phyloP scores from a whole-genome alignment of 2,329 filamentous ascomycete species.

The Penicillium occitanis region DNA sequence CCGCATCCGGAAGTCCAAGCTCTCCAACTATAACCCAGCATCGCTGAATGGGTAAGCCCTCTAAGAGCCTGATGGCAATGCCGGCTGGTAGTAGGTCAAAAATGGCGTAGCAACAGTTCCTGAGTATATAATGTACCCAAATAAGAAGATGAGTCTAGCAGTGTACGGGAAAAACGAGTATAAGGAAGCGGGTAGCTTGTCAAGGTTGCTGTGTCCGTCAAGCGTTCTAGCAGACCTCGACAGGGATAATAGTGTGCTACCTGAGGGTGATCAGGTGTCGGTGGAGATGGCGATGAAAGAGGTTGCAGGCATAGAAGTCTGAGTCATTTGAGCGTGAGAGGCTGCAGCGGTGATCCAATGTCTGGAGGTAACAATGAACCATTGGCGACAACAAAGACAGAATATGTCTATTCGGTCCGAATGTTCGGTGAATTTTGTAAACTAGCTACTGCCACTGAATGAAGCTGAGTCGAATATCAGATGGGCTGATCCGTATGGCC shows the following conservation, averaged over 20 bases:
- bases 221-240: not conserved
- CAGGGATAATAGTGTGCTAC: not conserved
- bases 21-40: slow-evolving; percentile 2
- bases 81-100: slow-evolving; percentile 1
- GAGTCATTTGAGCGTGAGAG: not conserved
- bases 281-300: not conserved
- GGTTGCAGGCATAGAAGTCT: not conserved
- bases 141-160: slow-evolving; percentile 4
- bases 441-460: not conserved
- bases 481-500: not conserved
- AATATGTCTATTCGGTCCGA: not conserved
- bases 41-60: not conserved
- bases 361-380: not conserved
- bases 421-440: not conserved
- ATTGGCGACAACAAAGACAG: not conserved
- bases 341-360: not conserved
- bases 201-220: not conserved
- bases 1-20: slow-evolving; percentile 2
- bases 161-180: not conserved
- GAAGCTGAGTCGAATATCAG: not conserved
- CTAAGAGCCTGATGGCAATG: not conserved
- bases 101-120: not conserved
- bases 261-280: not conserved
- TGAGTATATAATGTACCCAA: slow-evolving; percentile 1
- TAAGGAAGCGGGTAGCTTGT: slow-evolving; percentile 3